phyloP scores from a whole-genome alignment of 306 rosid species.

The Heteromeles arbutifolia region DNA sequence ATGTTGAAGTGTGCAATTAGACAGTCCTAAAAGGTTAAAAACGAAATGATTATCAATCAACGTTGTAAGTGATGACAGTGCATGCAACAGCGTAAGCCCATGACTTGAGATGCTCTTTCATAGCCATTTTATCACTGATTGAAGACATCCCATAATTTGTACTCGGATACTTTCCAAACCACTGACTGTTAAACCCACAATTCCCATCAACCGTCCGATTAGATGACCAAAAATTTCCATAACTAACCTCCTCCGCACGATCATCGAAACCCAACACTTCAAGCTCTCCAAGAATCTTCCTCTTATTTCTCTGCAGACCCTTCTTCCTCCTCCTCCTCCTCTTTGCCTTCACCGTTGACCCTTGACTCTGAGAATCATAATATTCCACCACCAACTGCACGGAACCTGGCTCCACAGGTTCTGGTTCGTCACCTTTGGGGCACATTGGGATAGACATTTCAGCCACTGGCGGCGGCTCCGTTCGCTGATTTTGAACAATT shows the following conservation, averaged over 20 bases:
- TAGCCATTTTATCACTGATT: slow-evolving; percentile 41
- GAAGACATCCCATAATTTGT: slow-evolving; percentile 27
- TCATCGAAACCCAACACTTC: slow-evolving; percentile 13
- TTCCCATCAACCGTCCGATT: slow-evolving; percentile 1
- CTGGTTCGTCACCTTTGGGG: slow-evolving; percentile 11
- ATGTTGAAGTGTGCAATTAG: not conserved
- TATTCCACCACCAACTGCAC: slow-evolving; percentile 1
- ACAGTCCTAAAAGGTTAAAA: not conserved
- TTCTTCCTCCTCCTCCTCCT: slow-evolving; percentile 14
- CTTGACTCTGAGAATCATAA: not conserved
- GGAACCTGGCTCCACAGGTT: not conserved
- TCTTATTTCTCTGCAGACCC: not conserved
- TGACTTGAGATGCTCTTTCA: slow-evolving; percentile 65
- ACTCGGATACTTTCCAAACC: not conserved
- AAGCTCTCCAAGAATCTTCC: slow-evolving; percentile 23
- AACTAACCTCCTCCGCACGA: slow-evolving; percentile 1
- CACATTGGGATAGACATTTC: not conserved
- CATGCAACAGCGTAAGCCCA: slow-evolving; percentile 78
- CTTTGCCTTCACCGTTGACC: slow-evolving; percentile 14
- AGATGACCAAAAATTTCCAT: not conserved
- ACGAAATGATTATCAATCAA: not conserved
- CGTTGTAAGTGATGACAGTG: slow-evolving; percentile 10
- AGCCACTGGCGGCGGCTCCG: not conserved
- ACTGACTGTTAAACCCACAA: not conserved
- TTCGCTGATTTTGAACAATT: not conserved